Conservation (phyloP, 805 yeast genomes). For the Metschnikowia cubensis region DNA sequence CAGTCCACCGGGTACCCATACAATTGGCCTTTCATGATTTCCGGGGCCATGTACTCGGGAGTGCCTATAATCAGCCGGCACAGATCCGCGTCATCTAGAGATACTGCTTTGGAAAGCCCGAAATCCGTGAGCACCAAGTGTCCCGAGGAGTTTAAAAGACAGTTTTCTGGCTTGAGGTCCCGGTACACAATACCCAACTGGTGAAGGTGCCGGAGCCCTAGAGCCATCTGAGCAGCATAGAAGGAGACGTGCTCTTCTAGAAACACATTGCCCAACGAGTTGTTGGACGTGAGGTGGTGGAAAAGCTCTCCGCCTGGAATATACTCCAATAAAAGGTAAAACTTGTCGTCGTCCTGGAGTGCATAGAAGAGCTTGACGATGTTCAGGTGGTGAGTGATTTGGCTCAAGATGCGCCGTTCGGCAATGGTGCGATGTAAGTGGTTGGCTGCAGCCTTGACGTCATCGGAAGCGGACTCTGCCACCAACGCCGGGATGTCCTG, state of each 20-base stretch:
- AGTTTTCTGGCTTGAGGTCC: slow-evolving; percentile 87
- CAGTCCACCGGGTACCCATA: slow-evolving; percentile 50
- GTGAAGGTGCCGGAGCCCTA: slow-evolving; percentile 75
- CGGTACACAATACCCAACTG: slow-evolving; percentile 79
- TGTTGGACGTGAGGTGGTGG: slow-evolving; percentile 33
- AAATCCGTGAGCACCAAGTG: slow-evolving; percentile 83
- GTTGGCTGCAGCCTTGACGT: slow-evolving; percentile 9
- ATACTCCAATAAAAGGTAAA: slow-evolving; percentile 41
- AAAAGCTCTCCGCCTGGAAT: slow-evolving; percentile 45
- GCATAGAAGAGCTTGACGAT: slow-evolving; percentile 44
- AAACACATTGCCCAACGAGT: slow-evolving; percentile 39
- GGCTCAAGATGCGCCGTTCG: slow-evolving; percentile 17
- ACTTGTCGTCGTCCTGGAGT: slow-evolving; percentile 42
- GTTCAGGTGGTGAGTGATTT: slow-evolving; percentile 42
- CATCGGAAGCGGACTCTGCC: slow-evolving; percentile 3
- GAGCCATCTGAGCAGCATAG: slow-evolving; percentile 75
- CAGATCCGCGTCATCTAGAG: slow-evolving; percentile 42
- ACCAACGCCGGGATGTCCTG: slow-evolving; percentile 20
- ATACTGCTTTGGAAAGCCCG: slow-evolving; percentile 56
- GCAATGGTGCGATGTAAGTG: slow-evolving; percentile 19
- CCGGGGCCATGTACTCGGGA: slow-evolving; percentile 85
- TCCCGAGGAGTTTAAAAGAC: slow-evolving; percentile 71
- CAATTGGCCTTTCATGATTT: slow-evolving; percentile 43
- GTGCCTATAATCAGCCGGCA: slow-evolving; percentile 49
- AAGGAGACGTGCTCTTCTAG: slow-evolving; percentile 67